Base-by-base conservation (phyloP, 2,329 filamentous ascomycete species). In the Xylariales sp. region DNA sequence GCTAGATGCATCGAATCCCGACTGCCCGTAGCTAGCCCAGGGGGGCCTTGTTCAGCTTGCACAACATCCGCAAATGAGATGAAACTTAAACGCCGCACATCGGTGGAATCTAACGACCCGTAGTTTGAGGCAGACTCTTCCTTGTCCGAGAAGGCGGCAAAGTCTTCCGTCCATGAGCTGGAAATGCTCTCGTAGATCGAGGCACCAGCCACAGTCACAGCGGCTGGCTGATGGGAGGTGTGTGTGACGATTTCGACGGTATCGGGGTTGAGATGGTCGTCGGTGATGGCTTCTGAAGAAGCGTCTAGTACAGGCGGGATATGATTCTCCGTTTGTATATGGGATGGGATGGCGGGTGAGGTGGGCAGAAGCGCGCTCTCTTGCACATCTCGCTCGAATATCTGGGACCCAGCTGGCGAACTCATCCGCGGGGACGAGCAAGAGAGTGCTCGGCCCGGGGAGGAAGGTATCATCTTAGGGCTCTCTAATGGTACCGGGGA, bases 31-130 rank as follows among this genome's bases (percentile, higher is more conserved):
- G 78, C 79, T 46, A 78, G 80, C 18, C 84, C 82, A 41, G 84
- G 82, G 66, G 89, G 87, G 36, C 88, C 88, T 75, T 95, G 92
- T 78, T 96, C 93, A 41, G 91, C 87, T 78, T 97, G 93, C 48
- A 98, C 93, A 9, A 98, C 93, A 75, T 98, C 95, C 69, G 95
- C 94, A 80, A 98, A 98, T 7, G 94, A 97, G 77, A 98, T 97
- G 82, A 98, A 98, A 78, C 92, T 96, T 69, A 98, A 82, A 28
- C 95, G 89, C 53, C 93, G 90, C 18, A 97, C 88, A 75, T 97
- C 94, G 54, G 88, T 86, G 46, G 86, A 87, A 75, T 97, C 94
- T 69, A 95, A 83, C 53, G 90, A 89, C 39, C 91, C 93, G 78
- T 95, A 95, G 77, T 89, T 93, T 65, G 91, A 92, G 1, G 88